phyloP scores from a whole-genome alignment of 176 grass and related monocot genomes.

The Lolium rigidum region DNA sequence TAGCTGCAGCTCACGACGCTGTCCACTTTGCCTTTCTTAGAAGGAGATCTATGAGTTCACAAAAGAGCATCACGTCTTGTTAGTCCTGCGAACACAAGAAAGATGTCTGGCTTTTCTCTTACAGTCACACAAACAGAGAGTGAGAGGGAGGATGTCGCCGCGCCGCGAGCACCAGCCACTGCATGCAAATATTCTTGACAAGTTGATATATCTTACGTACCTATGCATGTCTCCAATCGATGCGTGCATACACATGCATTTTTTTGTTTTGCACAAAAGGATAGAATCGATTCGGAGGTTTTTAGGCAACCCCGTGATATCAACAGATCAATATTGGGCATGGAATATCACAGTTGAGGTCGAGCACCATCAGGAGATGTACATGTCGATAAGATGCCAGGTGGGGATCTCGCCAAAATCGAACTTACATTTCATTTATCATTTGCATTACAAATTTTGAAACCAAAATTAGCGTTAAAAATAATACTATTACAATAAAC shows the following conservation, averaged over 20 bases:
- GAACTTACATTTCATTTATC: too few species aligned
- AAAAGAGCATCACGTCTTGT: not conserved
- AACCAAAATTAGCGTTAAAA: too few species aligned
- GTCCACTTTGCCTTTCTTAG: not conserved
- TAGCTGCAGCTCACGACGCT: not conserved
- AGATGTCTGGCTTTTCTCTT: constrained; percentile 8
- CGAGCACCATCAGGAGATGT: not conserved
- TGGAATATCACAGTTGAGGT: not conserved
- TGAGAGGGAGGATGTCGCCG: not conserved
- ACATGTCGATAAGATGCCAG: not conserved
- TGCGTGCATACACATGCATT: not conserved
- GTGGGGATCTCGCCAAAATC: too few species aligned
- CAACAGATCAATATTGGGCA: not conserved
- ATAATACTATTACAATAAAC: not conserved
- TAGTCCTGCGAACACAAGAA: not conserved
- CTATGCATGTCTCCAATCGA: not conserved
- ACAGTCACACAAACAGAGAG: not conserved
- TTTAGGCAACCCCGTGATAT: not conserved
- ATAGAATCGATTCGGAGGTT: constrained; percentile 19
- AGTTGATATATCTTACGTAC: not conserved
- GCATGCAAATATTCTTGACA: not conserved
- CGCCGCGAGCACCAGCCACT: not conserved
- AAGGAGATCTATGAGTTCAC: not conserved
- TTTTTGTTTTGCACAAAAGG: not conserved
- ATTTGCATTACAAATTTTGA: not conserved